Evolutionary conservation across 495 filamentous ascomycete genomes (phyloP), one percentile per base, ranked within the genome.

Genomic region (Penicillium steckii): DNA sequence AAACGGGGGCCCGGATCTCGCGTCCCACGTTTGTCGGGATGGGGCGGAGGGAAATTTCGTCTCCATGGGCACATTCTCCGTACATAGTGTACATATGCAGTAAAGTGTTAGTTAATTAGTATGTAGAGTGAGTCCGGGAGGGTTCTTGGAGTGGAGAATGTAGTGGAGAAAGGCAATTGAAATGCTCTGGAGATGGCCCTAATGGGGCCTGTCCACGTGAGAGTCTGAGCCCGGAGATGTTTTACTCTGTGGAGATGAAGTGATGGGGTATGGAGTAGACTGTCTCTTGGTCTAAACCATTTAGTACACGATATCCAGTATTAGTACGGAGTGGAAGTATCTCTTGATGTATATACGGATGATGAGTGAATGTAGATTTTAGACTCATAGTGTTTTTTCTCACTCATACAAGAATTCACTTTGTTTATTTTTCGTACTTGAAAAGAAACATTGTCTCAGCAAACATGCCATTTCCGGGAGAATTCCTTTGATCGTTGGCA

Each of bases 1-100:
- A n/a, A 62, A 67, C 46, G 64, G 66, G 67, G 68, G 66, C 68
- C 68, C 70, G 60, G 68, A 73, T 73, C 62, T 65, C 48, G 50
- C 45, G 57, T 64, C 63, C 63, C 60, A 61, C 57, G 52, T 57
- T 62, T 62, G 52, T 45, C 53, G 55, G 56, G 41, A 57, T 64
- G 55, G 57, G 61, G 57, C 48, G 49, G 50, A 56, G 54, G n/a
- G 55, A 61, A 66, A 61, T 59, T 66, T 63, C 59, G 25, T 25
- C 59, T 62, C 59, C 59, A 62, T 55, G 59, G 61, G 55, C 57
- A 37, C 33, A 56, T n/a, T 23, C 24, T 46, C 49, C 47, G 55
- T 57, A 59, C 53, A 49, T 57, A 55, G 46, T 46, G 48, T 55
- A 50, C n/a, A n/a, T n/a, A n/a, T n/a, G n/a, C n/a, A n/a, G n/a